These are phyloP conservation scores for Trichoderma koningii DNA, from an alignment of 2,329 filamentous ascomycete genomes.

Conservation along the genomic window DNA sequence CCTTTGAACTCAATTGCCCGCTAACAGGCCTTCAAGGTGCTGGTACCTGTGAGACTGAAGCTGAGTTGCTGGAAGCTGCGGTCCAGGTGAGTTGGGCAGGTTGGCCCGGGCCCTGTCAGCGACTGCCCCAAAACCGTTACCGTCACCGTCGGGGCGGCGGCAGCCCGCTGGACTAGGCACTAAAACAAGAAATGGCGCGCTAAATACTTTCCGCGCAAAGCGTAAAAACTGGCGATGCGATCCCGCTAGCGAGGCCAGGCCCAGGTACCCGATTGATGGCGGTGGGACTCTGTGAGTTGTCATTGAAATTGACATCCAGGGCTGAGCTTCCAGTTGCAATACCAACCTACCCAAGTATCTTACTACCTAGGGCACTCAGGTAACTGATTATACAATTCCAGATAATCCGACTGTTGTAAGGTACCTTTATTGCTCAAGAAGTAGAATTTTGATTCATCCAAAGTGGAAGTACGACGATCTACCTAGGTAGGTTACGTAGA, in stretches of 20 bases:
- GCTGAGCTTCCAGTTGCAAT: not conserved
- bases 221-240: slow-evolving; percentile 17
- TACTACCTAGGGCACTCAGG: too few relatives aligned
- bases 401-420: too few relatives aligned
- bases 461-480: too few relatives aligned
- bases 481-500: not conserved
- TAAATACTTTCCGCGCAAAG: slow-evolving; percentile 5
- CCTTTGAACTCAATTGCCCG: not conserved
- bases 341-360: too few relatives aligned
- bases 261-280: slow-evolving; percentile 2
- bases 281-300: not conserved
- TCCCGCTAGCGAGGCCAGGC: slow-evolving; percentile 3
- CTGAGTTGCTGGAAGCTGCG: too few relatives aligned
- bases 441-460: too few relatives aligned
- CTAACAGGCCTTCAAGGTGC: not conserved
- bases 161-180: slow-evolving; percentile 8
- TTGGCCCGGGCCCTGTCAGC: too few relatives aligned
- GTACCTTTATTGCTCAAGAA: too few relatives aligned
- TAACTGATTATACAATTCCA: too few relatives aligned
- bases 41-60: too few relatives aligned
- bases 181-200: slow-evolving; percentile 5
- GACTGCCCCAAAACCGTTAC: slow-evolving; percentile 10
- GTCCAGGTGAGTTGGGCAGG: too few relatives aligned
- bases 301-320: not conserved
- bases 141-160: slow-evolving; percentile 16